phyloP scores from a whole-genome alignment of 345 rosid genomes.

The Syzygium jambos region DNA sequence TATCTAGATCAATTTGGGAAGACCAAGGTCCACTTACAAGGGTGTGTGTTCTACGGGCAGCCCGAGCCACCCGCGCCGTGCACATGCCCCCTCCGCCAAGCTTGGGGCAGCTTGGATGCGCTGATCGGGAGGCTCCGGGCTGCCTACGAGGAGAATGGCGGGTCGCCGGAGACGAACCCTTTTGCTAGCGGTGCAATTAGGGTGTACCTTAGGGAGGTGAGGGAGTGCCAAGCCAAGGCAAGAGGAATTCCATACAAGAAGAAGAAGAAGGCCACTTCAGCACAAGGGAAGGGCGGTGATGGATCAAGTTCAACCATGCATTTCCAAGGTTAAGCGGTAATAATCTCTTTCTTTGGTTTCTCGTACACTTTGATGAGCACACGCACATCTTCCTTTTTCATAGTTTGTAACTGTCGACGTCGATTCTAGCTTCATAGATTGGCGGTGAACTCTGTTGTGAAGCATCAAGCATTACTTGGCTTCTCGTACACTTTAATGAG shows the following conservation, averaged over 20 bases:
- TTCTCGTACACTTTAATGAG: not conserved
- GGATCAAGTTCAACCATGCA: constrained; percentile 35
- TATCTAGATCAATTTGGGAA: constrained; percentile 85
- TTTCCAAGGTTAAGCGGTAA: constrained; percentile 7
- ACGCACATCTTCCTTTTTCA: not conserved
- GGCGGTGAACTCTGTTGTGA: not conserved
- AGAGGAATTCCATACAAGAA: constrained; percentile 86
- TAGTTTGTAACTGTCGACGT: not conserved
- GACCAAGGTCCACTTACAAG: constrained; percentile 71
- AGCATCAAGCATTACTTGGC: not conserved
- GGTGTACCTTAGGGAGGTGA: constrained; percentile 70
- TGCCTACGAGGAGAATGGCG: constrained; percentile 92
- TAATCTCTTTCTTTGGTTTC: not conserved
- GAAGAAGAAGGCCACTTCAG: constrained; percentile 41
- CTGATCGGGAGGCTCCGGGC: constrained; percentile 89
- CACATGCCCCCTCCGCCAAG: constrained; percentile 78
- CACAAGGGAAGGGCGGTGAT: constrained; percentile 19
- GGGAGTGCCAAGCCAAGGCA: constrained; percentile 86
- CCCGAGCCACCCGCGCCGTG: constrained; percentile 96
- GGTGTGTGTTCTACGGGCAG: constrained; percentile 77
- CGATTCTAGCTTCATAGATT: not conserved
- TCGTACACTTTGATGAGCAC: not conserved
- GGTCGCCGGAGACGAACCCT: constrained; percentile 73
- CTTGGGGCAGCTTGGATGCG: constrained; percentile 97
- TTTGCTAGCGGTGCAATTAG: constrained; percentile 71